Base-by-base conservation (phyloP, 2,329 filamentous ascomycete species). In the Nemania bipapillata region DNA sequence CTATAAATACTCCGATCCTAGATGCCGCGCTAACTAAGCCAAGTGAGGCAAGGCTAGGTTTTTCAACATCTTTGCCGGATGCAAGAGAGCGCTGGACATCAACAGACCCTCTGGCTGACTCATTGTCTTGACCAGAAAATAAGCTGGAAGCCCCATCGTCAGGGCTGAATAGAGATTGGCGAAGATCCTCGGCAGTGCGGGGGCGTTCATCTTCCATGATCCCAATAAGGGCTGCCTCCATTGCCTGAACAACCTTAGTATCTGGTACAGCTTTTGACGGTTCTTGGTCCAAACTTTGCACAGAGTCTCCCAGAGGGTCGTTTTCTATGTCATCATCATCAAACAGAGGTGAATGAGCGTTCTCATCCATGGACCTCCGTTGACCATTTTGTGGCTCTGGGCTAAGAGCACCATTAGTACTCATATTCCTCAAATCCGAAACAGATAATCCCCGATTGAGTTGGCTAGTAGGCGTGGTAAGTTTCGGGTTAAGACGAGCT, bases 201-300 rank as follows among this genome's bases (percentile, higher is more conserved):
- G 86, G 86, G 37, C 85, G 89, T 55, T 91, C 88, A 72, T 94
- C 90, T 73, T 93, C 93, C 84, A 99, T 92, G 70, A 99, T 99
- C 71, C 94, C 92, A 72, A 92, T 97, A 56, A 99, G 84, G 17
- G 94, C 96, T 72, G 92, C 89, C 78, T 98, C 94, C 87, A 99
- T 95, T 3, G 93, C 95, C 80, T 96, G 89, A 5, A 99, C 94
- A 30, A 97, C 91, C 68, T 91, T 87, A 0, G 87, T 92, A 75
- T 97, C 91, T 5, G 91, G 91, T 0, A 84, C 84, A 24, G 84
- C 84, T 66, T 85, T 85, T 9, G 86, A 84, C n/a, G 82, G 83
- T 49, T 93, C 92, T 54, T 91, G 90, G 24, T 94, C 92, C 8
- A 97, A 83, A 73, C 94, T 97, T 59, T 93, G 87, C 0, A 92